These are phyloP conservation scores for Mycocentrospora acerina DNA, from an alignment of 2,329 filamentous ascomycete genomes.

Conservation along the genomic window DNA sequence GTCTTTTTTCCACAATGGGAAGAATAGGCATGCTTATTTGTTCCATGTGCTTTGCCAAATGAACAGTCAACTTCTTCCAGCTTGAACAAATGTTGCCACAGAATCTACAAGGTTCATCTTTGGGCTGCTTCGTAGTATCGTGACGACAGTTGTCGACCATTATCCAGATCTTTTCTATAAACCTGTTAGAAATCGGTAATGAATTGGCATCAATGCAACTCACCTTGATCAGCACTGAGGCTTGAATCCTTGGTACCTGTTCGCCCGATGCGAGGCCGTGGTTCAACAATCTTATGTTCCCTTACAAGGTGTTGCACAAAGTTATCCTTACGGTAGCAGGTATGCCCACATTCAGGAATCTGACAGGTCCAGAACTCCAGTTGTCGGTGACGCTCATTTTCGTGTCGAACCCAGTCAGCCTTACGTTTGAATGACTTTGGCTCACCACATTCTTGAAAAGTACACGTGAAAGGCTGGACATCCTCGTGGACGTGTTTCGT, in stretches of 20 bases:
- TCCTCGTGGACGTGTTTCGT: conserved; percentile 96
- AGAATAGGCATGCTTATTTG: conserved; percentile 83
- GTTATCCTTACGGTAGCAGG: conserved; percentile 85
- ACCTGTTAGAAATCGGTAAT: conserved; percentile 12
- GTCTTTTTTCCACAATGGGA: conserved; percentile 42
- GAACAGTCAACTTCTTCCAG: conserved; percentile 94
- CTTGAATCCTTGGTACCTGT: conserved; percentile 42
- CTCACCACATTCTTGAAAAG: conserved; percentile 78
- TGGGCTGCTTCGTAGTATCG: conserved; percentile 65
- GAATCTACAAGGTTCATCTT: conserved; percentile 82
- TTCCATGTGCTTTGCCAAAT: conserved; percentile 93
- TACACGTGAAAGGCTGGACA: conserved; percentile 90
- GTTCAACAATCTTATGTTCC: conserved; percentile 84
- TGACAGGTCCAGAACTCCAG: conserved; percentile 90
- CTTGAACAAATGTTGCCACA: conserved; percentile 77
- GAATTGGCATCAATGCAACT: background rate
- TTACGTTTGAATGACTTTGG: conserved; percentile 93
- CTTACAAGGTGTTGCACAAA: conserved; percentile 90
- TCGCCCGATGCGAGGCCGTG: conserved; percentile 68
- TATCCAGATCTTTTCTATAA: conserved; percentile 67
- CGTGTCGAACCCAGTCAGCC: conserved; percentile 92
- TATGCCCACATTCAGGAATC: conserved; percentile 76
- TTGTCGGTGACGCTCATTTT: conserved; percentile 87
- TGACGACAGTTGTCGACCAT: conserved; percentile 76
- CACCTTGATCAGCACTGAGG: conserved; percentile 29